A percentile compares a stretch with the other conserved stretches of the same genome.
phyloP scores from a whole-genome alignment of 768 basidiomycete species.

The Suillus occidentalis region DNA sequence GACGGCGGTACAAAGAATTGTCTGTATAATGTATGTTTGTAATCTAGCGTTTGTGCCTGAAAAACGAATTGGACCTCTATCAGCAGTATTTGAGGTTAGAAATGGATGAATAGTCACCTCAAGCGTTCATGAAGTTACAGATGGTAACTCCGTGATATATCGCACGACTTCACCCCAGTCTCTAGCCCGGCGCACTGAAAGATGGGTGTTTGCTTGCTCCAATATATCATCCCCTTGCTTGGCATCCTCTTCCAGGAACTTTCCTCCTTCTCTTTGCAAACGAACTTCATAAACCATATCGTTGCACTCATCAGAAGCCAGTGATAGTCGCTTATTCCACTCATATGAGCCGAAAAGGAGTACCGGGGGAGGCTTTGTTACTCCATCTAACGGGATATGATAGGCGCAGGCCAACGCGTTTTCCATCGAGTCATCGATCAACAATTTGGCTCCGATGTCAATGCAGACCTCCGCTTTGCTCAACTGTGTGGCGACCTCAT shows the following conservation, averaged over 20 bases:
- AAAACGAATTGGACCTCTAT: neutral
- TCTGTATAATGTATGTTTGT: neutral
- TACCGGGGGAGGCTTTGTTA: constrained; percentile 45
- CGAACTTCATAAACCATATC: constrained; percentile 55
- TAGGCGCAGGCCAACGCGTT: constrained; percentile 64
- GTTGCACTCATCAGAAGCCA: constrained; percentile 43
- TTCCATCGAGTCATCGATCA: constrained; percentile 82
- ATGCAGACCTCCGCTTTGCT: constrained; percentile 75
- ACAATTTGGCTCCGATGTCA: constrained; percentile 57
- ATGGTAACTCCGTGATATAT: constrained; percentile 1
- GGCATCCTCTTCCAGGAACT: constrained; percentile 57
- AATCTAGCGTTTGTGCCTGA: neutral
- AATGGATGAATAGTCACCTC: neutral
- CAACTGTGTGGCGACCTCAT: constrained; percentile 53
- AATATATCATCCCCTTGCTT: constrained; percentile 32
- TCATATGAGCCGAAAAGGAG: constrained; percentile 75
- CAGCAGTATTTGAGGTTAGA: neutral
- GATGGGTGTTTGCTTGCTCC: constrained; percentile 44
- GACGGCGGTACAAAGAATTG: neutral
- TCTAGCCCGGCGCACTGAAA: constrained; percentile 48
- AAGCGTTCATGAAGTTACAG: neutral
- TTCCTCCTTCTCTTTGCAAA: constrained; percentile 45
- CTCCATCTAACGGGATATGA: constrained; percentile 17
- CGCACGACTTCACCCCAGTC: constrained; percentile 59
- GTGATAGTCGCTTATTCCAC: constrained; percentile 68